Conservation (phyloP, 345 rosid species). For the Anacardium occidentale region DNA sequence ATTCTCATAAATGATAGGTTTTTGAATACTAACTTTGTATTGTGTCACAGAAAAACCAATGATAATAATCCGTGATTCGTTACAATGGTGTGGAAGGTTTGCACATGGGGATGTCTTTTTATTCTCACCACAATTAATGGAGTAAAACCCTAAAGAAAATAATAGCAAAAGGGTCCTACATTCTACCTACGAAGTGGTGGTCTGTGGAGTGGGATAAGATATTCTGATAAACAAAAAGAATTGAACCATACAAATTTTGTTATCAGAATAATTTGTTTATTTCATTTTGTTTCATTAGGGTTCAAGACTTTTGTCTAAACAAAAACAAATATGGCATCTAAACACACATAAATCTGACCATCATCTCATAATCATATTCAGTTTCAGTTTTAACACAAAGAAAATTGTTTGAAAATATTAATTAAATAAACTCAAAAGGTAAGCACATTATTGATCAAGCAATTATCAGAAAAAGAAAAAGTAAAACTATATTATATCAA, state of each 20-base stretch:
- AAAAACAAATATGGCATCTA: neutral
- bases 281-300: neutral
- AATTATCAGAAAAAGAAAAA: no score
- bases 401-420: no score
- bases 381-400: neutral
- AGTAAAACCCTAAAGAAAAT: neutral
- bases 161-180: conserved; percentile 1
- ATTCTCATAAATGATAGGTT: neutral
- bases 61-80: no score
- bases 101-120: neutral
- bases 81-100: neutral
- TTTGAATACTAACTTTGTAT: no score
- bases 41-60: no score
- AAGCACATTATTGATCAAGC: no score
- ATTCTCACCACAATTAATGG: neutral
- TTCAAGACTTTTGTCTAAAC: conserved; percentile 15
- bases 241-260: neutral
- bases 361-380: neutral
- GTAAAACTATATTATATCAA: no score
- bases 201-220: neutral
- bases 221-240: neutral
- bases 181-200: neutral
- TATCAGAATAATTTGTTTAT: neutral
- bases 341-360: neutral
- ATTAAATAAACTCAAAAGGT: no score